Evolutionary conservation across 441 rosid species (phyloP).

Genomic region (Biscutella laevigata): DNA sequence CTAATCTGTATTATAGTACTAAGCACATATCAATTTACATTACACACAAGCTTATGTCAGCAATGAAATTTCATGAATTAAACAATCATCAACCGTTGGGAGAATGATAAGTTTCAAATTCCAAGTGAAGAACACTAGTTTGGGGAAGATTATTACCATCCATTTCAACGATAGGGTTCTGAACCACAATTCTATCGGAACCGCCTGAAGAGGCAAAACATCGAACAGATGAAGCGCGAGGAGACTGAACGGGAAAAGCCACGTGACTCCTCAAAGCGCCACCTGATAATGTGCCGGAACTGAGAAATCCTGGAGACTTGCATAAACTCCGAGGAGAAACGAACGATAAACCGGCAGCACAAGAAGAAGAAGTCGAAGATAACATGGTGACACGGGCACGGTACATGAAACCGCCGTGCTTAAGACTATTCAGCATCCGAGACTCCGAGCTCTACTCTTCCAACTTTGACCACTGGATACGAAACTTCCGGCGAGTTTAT

Average conservation of each 20-base stretch:
- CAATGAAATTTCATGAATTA: background rate
- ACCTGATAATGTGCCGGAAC: slow-evolving; percentile 16
- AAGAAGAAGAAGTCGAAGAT: slow-evolving; percentile 23
- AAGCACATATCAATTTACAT: background rate
- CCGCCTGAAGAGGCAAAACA: slow-evolving; percentile 57
- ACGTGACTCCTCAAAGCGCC: slow-evolving; percentile 30
- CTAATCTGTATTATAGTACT: background rate
- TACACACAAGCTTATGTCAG: background rate
- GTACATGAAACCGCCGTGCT: slow-evolving; percentile 29
- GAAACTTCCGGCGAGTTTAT: background rate
- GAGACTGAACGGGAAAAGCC: slow-evolving; percentile 26
- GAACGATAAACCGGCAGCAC: slow-evolving; percentile 20
- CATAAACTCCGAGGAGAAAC: slow-evolving; percentile 16
- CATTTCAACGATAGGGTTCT: slow-evolving; percentile 87
- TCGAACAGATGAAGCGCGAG: slow-evolving; percentile 42
- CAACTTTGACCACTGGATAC: slow-evolving; percentile 5
- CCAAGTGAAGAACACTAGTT: background rate
- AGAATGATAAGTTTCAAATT: background rate
- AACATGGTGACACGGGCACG: slow-evolving; percentile 36
- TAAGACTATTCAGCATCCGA: slow-evolving; percentile 34
- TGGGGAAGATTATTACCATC: slow-evolving; percentile 49
- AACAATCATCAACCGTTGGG: background rate
- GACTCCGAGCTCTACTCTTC: background rate
- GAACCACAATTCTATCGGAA: slow-evolving; percentile 59
- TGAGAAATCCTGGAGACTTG: slow-evolving; percentile 26